Percentiles rank a stretch among this genome's conserved stretches.
These are phyloP conservation scores for Trichoderma virens DNA, from an alignment of 495 filamentous ascomycete species.

Conservation along the genomic window DNA sequence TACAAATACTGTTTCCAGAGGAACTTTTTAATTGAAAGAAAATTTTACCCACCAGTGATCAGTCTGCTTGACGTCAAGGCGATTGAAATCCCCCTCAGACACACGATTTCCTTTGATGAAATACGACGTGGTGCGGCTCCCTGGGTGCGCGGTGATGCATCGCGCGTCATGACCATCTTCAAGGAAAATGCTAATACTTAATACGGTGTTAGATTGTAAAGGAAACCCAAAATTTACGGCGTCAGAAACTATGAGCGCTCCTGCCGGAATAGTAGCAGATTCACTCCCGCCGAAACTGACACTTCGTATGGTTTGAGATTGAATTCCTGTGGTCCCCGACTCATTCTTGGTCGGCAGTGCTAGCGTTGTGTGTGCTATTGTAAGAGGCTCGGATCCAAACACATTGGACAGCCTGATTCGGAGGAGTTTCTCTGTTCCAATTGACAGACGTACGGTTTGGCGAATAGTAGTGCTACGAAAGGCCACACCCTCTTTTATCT, in stretches of 20 bases:
- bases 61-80: constrained; percentile 20
- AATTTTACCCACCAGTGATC: neutral
- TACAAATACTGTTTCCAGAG: neutral
- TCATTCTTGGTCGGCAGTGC: constrained; percentile 35
- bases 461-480: constrained; percentile 49
- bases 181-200: constrained; percentile 46
- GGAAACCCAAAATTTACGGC: constrained; percentile 43
- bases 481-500: constrained; percentile 22
- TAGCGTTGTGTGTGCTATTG: constrained; percentile 48
- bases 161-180: constrained; percentile 41
- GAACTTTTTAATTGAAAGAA: neutral
- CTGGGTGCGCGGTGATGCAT: constrained; percentile 52
- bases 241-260: constrained; percentile 52
- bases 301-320: constrained; percentile 29
- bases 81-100: constrained; percentile 24
- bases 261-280: constrained; percentile 41
- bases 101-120: constrained; percentile 42
- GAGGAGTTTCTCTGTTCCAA: constrained; percentile 40
- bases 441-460: constrained; percentile 51
- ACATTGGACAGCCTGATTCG: constrained; percentile 46
- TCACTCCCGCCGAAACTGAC: constrained; percentile 45
- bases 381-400: constrained; percentile 48
- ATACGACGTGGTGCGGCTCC: constrained; percentile 49
- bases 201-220: constrained; percentile 32
- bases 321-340: constrained; percentile 35